A percentile compares a stretch with the other conserved stretches of the same genome.
These are phyloP conservation scores for Mycogone perniciosa DNA, from an alignment of 2,329 filamentous ascomycete genomes.

Conservation along the genomic window DNA sequence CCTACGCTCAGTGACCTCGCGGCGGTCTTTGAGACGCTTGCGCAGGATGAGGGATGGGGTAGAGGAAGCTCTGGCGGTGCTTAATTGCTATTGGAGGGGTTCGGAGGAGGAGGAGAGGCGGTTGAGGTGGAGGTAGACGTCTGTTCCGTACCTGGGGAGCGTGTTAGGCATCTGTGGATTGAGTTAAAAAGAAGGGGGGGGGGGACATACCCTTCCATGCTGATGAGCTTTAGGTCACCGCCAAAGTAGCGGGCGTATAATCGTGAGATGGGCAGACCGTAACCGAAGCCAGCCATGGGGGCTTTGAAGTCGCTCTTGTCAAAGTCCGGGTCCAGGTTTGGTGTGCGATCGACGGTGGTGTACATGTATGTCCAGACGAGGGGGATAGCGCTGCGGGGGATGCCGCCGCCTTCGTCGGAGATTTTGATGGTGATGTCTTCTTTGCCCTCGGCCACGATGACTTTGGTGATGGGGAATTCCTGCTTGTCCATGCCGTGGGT, in stretches of 20 bases:
- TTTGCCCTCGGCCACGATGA: constrained; percentile 94
- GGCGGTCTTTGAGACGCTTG: constrained; percentile 58
- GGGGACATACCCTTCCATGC: constrained; percentile 86
- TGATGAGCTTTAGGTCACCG: constrained; percentile 93
- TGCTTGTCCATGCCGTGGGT: constrained; percentile 92
- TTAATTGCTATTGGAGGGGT: constrained; percentile 88
- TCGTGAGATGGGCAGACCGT: constrained; percentile 87
- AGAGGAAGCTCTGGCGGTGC: constrained; percentile 33
- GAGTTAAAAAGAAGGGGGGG: not conserved
- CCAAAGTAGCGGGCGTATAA: constrained; percentile 97
- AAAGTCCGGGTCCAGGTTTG: constrained; percentile 91
- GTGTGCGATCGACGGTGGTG: constrained; percentile 93
- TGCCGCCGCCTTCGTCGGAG: constrained; percentile 92
- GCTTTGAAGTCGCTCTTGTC: constrained; percentile 99
- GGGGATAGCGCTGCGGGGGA: constrained; percentile 85
- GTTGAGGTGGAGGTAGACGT: constrained; percentile 97
- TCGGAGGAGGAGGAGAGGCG: constrained; percentile 91
- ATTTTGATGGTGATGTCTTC: constrained; percentile 99
- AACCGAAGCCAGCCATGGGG: constrained; percentile 98
- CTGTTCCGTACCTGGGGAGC: constrained; percentile 76
- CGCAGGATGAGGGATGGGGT: constrained; percentile 38
- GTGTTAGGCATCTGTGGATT: not conserved
- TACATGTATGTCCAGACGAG: constrained; percentile 99
- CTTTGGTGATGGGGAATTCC: constrained; percentile 92
- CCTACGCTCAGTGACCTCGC: constrained; percentile 77